These are phyloP conservation scores for Trichodelitschia bisporula DNA, from an alignment of 495 filamentous ascomycete species.

Conservation along the genomic window DNA sequence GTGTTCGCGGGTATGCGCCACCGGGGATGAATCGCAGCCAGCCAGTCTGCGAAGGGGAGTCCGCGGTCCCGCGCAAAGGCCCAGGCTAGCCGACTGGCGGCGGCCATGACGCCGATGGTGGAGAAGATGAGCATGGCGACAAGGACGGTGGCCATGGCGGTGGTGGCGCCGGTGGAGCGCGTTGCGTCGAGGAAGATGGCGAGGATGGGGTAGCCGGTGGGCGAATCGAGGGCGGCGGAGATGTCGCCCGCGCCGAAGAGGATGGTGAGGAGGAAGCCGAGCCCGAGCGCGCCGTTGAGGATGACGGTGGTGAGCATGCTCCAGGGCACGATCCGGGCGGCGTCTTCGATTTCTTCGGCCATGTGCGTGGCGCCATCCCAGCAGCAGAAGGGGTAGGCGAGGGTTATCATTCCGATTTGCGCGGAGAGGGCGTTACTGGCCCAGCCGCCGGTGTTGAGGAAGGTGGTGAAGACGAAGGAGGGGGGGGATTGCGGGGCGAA, in stretches of 20 bases:
- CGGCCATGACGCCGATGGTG: constrained; percentile 24
- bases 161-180: constrained; percentile 19
- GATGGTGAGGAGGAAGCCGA: constrained; percentile 8
- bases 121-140: constrained; percentile 22
- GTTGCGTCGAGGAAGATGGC: constrained; percentile 25
- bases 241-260: constrained; percentile 11
- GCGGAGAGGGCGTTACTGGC: too few species aligned
- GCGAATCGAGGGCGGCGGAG: constrained; percentile 5
- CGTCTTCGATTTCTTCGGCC: constrained; percentile 9
- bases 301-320: constrained; percentile 8
- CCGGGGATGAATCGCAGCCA: constrained; percentile 17
- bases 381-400: constrained; percentile 1
- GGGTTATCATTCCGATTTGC: not conserved
- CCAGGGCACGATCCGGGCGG: constrained; percentile 5
- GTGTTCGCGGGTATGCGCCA: constrained; percentile 24
- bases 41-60: constrained; percentile 27
- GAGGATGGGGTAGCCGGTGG: constrained; percentile 28
- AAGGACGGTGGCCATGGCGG: constrained; percentile 22
- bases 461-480: constrained; percentile 27
- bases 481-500: not conserved
- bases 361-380: constrained; percentile 10
- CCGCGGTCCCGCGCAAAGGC: constrained; percentile 36
- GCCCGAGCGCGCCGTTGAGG: constrained; percentile 8
- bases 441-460: too few species aligned
- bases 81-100: constrained; percentile 28